Evolutionary conservation across 495 filamentous ascomycete genomes (phyloP).

Genomic region (Haplographium delicatum): DNA sequence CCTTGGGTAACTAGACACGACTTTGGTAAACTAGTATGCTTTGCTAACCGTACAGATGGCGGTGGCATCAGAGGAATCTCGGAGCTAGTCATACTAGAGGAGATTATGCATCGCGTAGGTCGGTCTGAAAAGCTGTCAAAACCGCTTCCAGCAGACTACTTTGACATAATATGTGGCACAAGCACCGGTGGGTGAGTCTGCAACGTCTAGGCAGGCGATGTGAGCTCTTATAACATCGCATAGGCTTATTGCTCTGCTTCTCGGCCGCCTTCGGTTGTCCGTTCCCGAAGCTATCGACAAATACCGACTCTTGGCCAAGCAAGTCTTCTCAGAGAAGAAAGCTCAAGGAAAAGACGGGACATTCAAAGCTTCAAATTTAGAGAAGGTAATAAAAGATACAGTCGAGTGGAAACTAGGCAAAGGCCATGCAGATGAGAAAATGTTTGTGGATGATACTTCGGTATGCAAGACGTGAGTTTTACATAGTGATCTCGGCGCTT

Average conservation of each 20-base stretch:
- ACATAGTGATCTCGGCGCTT: not conserved
- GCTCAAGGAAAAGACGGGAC: constrained; percentile 9
- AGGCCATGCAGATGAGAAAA: constrained; percentile 1
- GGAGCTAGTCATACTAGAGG: constrained; percentile 30
- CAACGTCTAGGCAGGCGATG: not conserved
- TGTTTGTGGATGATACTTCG: not conserved
- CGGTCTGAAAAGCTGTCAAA: constrained; percentile 8
- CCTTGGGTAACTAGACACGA: too few species aligned
- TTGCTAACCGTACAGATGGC: too few species aligned
- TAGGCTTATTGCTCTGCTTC: constrained; percentile 35
- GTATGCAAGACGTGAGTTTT: not conserved
- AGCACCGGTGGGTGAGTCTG: constrained; percentile 34
- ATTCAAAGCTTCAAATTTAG: constrained; percentile 21
- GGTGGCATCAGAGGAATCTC: constrained; percentile 34
- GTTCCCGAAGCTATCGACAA: constrained; percentile 24
- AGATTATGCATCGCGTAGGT: constrained; percentile 31
- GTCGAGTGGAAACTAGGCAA: constrained; percentile 9
- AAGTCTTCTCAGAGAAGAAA: constrained; percentile 26
- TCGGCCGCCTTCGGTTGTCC: constrained; percentile 32
- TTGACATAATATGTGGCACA: constrained; percentile 36
- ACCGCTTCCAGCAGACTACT: constrained; percentile 34
- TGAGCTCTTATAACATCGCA: not conserved
- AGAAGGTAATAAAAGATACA: constrained; percentile 13
- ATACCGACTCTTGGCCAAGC: constrained; percentile 24
- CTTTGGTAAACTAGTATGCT: too few species aligned